Base-by-base conservation (phyloP, 2,329 filamentous ascomycete genomes). In the Lasiodiplodia sp. region DNA sequence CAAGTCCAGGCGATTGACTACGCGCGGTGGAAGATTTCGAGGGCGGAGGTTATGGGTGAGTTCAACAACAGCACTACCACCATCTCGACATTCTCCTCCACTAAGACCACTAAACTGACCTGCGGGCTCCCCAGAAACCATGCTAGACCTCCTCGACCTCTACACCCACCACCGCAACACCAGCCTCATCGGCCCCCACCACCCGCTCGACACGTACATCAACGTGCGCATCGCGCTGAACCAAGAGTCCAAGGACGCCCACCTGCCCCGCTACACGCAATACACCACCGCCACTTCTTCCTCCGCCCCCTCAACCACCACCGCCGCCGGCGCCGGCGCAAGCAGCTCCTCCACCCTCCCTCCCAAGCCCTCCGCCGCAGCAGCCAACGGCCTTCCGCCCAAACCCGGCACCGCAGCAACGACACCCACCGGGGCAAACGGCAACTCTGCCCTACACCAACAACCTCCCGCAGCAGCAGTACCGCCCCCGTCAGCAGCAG, bases 121-220 rank as follows among this genome's bases (percentile, higher is more conserved):
- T 58, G 11, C 11, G 16, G 3, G 31, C 49, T 34, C 78, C 10
- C 0, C 86, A 82, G 95, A 98, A 84, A 95, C 93, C 0, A 87
- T 97, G 74, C 88, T 97, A 49, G 96, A 98, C 76, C 85, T 97
- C 0, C 86, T 98, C 31, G 95, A 99, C 75, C 87, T 98, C 2
- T 98, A 97, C 79, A 96, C 93, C 0, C 92, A 97, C 75, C 91
- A 96, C 76, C 88, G 89, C 67, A 87, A 88, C 72, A 85, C 86
- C 64, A 97, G 94, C 40, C 88, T 90, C 63, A 84, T 97, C 23
- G 94, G 94, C 7, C 84, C 87, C 18, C 83, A 87, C 58, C 91
- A 93, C 79, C 87, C 91, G 57, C 85, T 95, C 53, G 90, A 95
- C 72, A 87, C 87, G 66, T 95, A 97, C 77, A 92, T 98, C 76